Percentiles rank a stretch among this genome's conserved stretches.
Conservation (phyloP, 352 stramenopile species). For the Detonula confervacea region DNA sequence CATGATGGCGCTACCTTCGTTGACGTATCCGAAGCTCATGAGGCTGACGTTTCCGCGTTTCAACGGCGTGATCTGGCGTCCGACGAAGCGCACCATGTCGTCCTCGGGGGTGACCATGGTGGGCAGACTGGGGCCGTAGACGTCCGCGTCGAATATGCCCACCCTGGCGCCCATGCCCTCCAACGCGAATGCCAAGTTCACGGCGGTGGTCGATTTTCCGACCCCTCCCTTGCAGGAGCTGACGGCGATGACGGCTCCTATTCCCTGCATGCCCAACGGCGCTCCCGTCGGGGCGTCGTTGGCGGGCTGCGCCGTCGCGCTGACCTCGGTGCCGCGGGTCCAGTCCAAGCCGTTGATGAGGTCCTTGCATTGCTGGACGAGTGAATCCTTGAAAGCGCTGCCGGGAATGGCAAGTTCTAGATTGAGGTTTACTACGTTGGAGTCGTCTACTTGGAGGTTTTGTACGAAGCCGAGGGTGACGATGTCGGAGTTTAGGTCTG, state of each 20-base stretch:
- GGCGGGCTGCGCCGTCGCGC: conserved; percentile 68
- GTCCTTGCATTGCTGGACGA: conserved; percentile 68
- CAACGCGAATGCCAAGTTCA: conserved; percentile 96
- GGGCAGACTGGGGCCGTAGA: conserved; percentile 98
- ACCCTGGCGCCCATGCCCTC: conserved; percentile 92
- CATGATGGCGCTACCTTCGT: conserved; percentile 92
- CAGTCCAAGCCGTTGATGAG: conserved; percentile 66
- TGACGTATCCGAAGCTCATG: conserved; percentile 89
- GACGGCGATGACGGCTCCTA: conserved; percentile 78
- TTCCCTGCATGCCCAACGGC: conserved; percentile 66
- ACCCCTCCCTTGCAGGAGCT: conserved; percentile 91
- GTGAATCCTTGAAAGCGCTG: conserved; percentile 85
- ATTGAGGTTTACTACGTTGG: conserved; percentile 73
- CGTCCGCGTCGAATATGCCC: conserved; percentile 98
- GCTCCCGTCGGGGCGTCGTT: conserved; percentile 32
- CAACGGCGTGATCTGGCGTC: conserved; percentile 85
- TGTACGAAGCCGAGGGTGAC: conserved; percentile 87
- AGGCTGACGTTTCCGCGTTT: conserved; percentile 84
- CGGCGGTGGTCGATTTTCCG: conserved; percentile 98
- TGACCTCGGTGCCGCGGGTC: conserved; percentile 55
- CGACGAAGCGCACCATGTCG: conserved; percentile 86
- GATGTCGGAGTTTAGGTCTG: conserved; percentile 85
- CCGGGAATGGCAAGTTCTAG: conserved; percentile 86
- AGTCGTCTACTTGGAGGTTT: conserved; percentile 78
- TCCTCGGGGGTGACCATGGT: conserved; percentile 92